These are phyloP conservation scores for Sophora flavescens DNA, from an alignment of 306 rosid species.

Conservation along the genomic window DNA sequence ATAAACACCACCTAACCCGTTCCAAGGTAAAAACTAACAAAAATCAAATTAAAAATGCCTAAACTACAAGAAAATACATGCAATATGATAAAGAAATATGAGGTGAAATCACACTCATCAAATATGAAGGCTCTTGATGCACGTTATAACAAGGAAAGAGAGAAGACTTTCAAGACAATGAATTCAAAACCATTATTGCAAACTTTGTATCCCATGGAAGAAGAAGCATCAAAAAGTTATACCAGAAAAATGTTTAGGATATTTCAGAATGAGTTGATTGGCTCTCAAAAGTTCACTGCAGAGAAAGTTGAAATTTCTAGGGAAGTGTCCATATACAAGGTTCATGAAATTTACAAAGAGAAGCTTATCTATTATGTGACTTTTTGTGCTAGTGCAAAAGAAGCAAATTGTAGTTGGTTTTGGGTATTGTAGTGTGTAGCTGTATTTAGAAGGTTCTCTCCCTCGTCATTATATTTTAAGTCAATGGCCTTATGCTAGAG, in stretches of 20 bases:
- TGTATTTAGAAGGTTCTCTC: neutral
- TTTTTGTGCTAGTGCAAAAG: neutral
- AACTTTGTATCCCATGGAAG: neutral
- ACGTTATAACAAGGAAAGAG: too few relatives aligned
- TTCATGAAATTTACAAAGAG: neutral
- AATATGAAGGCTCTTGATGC: too few relatives aligned
- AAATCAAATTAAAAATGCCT: too few relatives aligned
- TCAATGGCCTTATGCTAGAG: neutral
- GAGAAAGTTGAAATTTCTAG: too few relatives aligned
- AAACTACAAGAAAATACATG: too few relatives aligned
- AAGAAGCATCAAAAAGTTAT: neutral
- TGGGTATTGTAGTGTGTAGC: neutral
- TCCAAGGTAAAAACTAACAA: too few relatives aligned
- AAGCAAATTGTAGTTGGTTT: neutral
- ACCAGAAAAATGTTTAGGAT: neutral
- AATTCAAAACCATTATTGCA: too few relatives aligned
- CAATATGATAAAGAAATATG: too few relatives aligned
- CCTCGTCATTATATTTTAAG: neutral
- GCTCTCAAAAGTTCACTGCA: neutral
- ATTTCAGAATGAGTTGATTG: neutral
- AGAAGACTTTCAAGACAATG: too few relatives aligned
- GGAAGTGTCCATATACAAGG: neutral
- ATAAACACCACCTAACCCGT: too few relatives aligned
- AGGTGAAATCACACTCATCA: too few relatives aligned
- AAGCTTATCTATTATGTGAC: neutral